Evolutionary conservation across 2,329 filamentous ascomycete species (phyloP).

Genomic region (Sporothrix inflata): DNA sequence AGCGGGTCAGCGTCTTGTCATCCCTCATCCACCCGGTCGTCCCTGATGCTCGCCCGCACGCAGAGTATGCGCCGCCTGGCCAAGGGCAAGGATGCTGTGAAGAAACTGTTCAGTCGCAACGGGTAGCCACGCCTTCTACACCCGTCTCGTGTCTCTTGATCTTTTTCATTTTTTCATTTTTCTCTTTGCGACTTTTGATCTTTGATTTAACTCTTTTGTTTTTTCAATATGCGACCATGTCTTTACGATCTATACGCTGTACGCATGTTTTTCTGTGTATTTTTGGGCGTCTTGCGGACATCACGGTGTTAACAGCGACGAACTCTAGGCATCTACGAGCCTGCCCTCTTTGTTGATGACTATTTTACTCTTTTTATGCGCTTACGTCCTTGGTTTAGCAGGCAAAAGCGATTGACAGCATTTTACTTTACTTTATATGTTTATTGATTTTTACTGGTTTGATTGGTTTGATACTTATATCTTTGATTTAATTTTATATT

Average conservation of each 20-base stretch:
- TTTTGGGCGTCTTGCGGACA: background rate
- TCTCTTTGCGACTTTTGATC: background rate
- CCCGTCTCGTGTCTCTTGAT: background rate
- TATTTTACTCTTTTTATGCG: no score
- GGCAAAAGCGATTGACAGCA: background rate
- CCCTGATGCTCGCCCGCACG: background rate
- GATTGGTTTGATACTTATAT: no score
- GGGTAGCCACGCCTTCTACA: no score
- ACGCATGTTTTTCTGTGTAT: background rate
- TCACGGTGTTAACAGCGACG: background rate
- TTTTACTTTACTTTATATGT: background rate
- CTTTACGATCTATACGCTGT: background rate
- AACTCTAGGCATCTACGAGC: background rate
- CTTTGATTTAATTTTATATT: background rate
- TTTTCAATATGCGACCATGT: background rate
- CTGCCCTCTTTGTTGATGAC: background rate
- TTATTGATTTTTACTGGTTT: no score
- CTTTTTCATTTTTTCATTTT: background rate
- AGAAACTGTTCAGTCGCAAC: background rate
- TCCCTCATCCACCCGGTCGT: background rate
- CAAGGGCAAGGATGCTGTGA: background rate
- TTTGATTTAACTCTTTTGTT: background rate
- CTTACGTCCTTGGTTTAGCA: background rate
- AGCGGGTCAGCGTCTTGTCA: background rate
- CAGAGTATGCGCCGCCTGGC: background rate